phyloP scores from a whole-genome alignment of 257 asterid species.

The Leptodermis oblonga region DNA sequence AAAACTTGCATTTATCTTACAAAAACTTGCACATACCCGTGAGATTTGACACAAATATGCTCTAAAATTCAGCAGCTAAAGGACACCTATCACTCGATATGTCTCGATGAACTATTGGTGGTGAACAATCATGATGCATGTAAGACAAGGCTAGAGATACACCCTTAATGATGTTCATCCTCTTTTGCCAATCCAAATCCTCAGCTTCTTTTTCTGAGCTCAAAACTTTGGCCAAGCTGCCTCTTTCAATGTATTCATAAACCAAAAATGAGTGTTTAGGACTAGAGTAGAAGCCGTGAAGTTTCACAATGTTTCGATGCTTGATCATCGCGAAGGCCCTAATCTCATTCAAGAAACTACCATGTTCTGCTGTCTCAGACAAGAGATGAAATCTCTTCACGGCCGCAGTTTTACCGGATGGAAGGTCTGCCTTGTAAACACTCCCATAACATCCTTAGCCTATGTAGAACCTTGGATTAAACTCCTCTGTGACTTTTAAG shows the following conservation, averaged over 20 bases:
- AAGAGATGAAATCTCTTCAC: constrained; percentile 14
- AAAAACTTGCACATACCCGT: too few species aligned
- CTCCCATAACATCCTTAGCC: constrained; percentile 34
- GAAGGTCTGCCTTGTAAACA: constrained; percentile 26
- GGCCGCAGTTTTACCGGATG: constrained; percentile 25
- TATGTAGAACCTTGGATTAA: constrained; percentile 19
- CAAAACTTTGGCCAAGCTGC: constrained; percentile 24
- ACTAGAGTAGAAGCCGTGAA: constrained; percentile 31
- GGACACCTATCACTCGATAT: too few species aligned
- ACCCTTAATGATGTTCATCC: too few species aligned
- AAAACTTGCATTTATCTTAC: too few species aligned
- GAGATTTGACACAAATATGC: too few species aligned
- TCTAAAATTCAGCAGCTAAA: too few species aligned
- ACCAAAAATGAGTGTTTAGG: constrained; percentile 26
- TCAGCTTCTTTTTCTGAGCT: too few species aligned
- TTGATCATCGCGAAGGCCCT: constrained; percentile 23
- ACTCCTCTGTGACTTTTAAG: constrained; percentile 28
- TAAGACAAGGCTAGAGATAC: too few species aligned
- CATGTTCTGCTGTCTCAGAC: constrained; percentile 3
- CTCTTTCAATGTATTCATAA: constrained; percentile 32
- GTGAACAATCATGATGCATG: too few species aligned
- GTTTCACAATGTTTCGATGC: too few species aligned
- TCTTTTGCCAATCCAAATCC: too few species aligned
- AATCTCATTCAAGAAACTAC: constrained; percentile 24
- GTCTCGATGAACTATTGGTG: too few species aligned